Evolutionary conservation across 257 asterid species (phyloP).

Genomic region (Solanum ahanhuiri): DNA sequence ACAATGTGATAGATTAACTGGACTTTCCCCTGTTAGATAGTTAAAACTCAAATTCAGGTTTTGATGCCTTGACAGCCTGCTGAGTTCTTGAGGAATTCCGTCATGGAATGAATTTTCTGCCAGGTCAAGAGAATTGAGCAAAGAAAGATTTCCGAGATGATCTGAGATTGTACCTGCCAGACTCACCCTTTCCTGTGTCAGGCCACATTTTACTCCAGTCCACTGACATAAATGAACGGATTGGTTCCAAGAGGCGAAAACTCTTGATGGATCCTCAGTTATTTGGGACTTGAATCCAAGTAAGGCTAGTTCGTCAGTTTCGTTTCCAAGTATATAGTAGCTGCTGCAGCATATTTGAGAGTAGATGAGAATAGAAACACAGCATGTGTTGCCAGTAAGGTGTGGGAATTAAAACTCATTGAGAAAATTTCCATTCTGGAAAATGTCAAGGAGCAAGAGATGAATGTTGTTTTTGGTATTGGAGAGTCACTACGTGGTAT

Average conservation of each 20-base stretch:
- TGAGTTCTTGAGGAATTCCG: conserved; percentile 13
- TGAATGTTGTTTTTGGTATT: background rate
- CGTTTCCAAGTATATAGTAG: conserved; percentile 6
- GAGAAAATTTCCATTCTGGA: conserved; percentile 11
- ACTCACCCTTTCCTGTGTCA: conserved; percentile 3
- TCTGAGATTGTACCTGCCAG: conserved; percentile 27
- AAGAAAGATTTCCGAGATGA: conserved; percentile 28
- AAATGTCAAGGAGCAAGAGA: background rate
- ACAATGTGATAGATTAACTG: conserved; percentile 18
- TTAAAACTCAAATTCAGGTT: background rate
- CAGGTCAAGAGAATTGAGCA: conserved; percentile 27
- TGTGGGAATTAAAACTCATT: background rate
- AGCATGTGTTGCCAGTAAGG: background rate
- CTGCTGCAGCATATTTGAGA: conserved; percentile 16
- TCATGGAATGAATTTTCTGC: conserved; percentile 30
- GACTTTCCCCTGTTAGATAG: conserved; percentile 5
- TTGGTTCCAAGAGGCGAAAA: conserved; percentile 26
- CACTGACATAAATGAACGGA: conserved; percentile 27
- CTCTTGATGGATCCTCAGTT: conserved; percentile 27
- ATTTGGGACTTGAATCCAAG: conserved; percentile 35
- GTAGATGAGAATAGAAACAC: background rate
- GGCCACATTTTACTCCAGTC: conserved; percentile 31
- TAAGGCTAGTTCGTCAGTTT: conserved; percentile 24
- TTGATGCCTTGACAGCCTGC: conserved; percentile 16
- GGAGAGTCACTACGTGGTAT: background rate